A percentile compares a stretch with the other conserved stretches of the same genome.
These are phyloP conservation scores for Phellopilus nigrolimitatus DNA, from an alignment of 1,284 basidiomycete species.

Conservation along the genomic window DNA sequence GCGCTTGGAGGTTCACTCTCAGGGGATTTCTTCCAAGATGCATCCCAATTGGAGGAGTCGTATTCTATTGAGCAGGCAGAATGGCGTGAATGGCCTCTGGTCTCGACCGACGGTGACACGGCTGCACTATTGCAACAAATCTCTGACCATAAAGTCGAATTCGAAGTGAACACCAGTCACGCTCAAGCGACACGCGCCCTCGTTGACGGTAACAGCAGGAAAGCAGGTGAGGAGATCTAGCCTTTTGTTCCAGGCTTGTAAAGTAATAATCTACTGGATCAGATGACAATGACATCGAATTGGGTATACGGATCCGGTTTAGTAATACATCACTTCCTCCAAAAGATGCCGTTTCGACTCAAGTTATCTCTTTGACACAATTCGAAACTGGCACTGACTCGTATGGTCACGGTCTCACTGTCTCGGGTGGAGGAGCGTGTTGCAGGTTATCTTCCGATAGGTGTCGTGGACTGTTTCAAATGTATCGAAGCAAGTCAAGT, in stretches of 20 bases:
- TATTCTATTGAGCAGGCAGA: slow-evolving; percentile 40
- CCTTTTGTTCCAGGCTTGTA: background rate
- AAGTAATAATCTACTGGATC: slow-evolving; percentile 6
- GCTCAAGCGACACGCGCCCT: slow-evolving; percentile 45
- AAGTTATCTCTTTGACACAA: background rate
- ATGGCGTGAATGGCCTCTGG: slow-evolving; percentile 68
- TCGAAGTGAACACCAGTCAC: slow-evolving; percentile 60
- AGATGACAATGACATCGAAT: slow-evolving; percentile 79
- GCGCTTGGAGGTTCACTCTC: slow-evolving; percentile 61
- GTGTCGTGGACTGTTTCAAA: slow-evolving; percentile 50
- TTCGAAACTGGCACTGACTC: background rate
- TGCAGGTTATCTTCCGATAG: slow-evolving; percentile 28
- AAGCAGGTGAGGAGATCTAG: slow-evolving; percentile 51
- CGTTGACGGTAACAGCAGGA: slow-evolving; percentile 81
- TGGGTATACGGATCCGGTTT: slow-evolving; percentile 24
- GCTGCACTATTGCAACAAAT: slow-evolving; percentile 67
- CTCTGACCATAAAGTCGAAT: slow-evolving; percentile 70
- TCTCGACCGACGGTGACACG: slow-evolving; percentile 68
- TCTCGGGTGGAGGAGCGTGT: background rate
- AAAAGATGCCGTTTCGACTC: background rate
- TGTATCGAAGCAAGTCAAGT: slow-evolving; percentile 48
- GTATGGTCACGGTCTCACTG: background rate
- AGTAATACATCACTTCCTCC: background rate
- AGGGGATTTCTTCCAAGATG: slow-evolving; percentile 64
- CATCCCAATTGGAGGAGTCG: slow-evolving; percentile 55